Evolutionary conservation across 1,139 yeast species (phyloP), one percentile per base, ranked within the genome.

Genomic region (Kazachstania sp.): DNA sequence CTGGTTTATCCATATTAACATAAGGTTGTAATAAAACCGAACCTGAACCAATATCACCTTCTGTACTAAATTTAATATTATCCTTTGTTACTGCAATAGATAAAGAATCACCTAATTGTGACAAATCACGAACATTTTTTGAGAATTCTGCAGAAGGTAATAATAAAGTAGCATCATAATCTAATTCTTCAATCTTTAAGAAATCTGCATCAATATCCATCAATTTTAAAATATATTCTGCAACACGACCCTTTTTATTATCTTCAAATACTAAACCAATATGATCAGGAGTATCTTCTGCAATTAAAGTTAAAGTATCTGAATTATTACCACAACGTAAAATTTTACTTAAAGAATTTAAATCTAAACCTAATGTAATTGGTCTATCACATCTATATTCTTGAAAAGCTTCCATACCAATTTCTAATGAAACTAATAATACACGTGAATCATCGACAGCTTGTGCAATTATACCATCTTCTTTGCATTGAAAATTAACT

Each of bases 391-490:
- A 90, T 75, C 99, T 82, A 74, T 86, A 92, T 57, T 85, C 92
- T 51, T 80, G 75, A 72, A 92, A 92, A 13, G 95, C 94, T 54
- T 86, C 90, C 57, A 83, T 80, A 49, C 95, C 95, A 58, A 92
- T 84, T 61, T 86, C 78, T 58, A 92, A 74, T 13, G 96, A 85
- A 39, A 92, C 96, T 57, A 92, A 76, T 55, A 92, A 79, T 52
- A 92, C 97, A 74, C 97, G 87, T 34, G 98, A 88, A 64, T 88
- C 95, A 70, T 92, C 99, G 59, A 92, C 95, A 20, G 98, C 97
- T 72, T 92, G 97, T 23, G 94, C 94, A 18, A 95, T 85, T 60
- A 92, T 83, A 54, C 99, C 99, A 55, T 83, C 80, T 68, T 86
- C 95, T 19, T 95, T 81, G 71, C 97, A 92, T 71, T 90, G 95